Evolutionary conservation across 2,329 filamentous ascomycete species (phyloP).

Genomic region (Cladophialophora bantiana): DNA sequence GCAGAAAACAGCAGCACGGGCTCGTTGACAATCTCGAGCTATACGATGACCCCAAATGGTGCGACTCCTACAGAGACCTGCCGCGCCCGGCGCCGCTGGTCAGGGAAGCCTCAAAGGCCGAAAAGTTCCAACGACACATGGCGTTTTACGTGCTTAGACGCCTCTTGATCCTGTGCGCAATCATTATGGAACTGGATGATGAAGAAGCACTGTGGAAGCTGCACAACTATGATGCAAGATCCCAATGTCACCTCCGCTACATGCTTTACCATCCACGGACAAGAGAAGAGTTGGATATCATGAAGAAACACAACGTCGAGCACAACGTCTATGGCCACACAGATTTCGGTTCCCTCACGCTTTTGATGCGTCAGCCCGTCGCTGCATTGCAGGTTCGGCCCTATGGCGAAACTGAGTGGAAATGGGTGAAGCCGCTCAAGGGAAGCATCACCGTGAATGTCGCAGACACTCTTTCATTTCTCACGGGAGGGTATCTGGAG

Average conservation of each 20-base stretch:
- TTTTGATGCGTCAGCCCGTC: constrained; percentile 65
- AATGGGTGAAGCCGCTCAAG: constrained; percentile 55
- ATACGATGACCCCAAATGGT: constrained; percentile 14
- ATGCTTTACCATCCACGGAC: constrained; percentile 63
- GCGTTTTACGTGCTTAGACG: constrained; percentile 54
- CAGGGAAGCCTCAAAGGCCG: background rate
- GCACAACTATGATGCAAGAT: constrained; percentile 63
- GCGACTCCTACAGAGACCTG: background rate
- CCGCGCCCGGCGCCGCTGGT: constrained; percentile 4
- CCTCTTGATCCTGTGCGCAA: constrained; percentile 63
- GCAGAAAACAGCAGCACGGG: constrained; percentile 11
- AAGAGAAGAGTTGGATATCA: constrained; percentile 55
- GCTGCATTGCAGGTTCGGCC: constrained; percentile 63
- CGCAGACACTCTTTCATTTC: constrained; percentile 55
- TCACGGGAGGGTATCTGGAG: constrained; percentile 59
- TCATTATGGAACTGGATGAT: constrained; percentile 60
- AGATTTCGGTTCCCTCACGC: constrained; percentile 62
- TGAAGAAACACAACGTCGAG: constrained; percentile 52
- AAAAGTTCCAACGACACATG: constrained; percentile 60
- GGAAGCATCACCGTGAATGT: constrained; percentile 59
- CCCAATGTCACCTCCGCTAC: constrained; percentile 66
- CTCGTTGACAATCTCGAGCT: constrained; percentile 46
- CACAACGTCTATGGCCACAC: constrained; percentile 58
- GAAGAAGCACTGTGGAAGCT: constrained; percentile 44
- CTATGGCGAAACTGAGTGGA: constrained; percentile 53